Evolutionary conservation across 2,329 filamentous ascomycete genomes (phyloP).

Genomic region (Sporothrix mexicana): DNA sequence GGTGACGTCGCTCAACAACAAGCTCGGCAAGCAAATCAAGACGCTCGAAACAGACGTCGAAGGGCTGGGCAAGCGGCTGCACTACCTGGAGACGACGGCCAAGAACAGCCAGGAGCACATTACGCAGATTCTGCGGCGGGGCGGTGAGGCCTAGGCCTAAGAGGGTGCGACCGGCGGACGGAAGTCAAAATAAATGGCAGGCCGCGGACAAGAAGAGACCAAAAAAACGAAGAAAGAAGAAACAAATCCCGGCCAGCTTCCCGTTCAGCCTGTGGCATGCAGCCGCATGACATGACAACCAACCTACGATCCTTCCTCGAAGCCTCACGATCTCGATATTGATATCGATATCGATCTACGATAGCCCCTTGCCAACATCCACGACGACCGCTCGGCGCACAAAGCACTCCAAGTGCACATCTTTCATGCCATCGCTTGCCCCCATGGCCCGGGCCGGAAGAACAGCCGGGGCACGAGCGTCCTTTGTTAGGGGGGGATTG

Average conservation of each 20-base stretch:
- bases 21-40: conserved; percentile 75
- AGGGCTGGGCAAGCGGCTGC: conserved; percentile 83
- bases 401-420: neutral
- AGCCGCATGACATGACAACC: neutral
- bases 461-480: neutral
- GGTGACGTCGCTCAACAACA: conserved; percentile 72
- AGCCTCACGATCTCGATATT: neutral
- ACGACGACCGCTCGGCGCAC: too few relatives aligned
- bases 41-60: conserved; percentile 78
- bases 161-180: neutral
- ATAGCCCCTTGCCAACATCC: neutral
- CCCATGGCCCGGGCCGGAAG: neutral
- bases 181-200: neutral
- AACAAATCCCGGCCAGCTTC: neutral
- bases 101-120: conserved; percentile 93
- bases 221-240: neutral
- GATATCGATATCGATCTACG: neutral
- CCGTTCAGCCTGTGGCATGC: neutral
- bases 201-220: neutral
- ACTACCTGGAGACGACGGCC: conserved; percentile 92
- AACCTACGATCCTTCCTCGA: too few relatives aligned
- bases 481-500: neutral
- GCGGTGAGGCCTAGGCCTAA: conserved; percentile 41
- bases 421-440: neutral
- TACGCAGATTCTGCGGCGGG: conserved; percentile 78